Evolutionary conservation across 2,329 filamentous ascomycete species (phyloP).

Genomic region (Cryphonectria radicalis): DNA sequence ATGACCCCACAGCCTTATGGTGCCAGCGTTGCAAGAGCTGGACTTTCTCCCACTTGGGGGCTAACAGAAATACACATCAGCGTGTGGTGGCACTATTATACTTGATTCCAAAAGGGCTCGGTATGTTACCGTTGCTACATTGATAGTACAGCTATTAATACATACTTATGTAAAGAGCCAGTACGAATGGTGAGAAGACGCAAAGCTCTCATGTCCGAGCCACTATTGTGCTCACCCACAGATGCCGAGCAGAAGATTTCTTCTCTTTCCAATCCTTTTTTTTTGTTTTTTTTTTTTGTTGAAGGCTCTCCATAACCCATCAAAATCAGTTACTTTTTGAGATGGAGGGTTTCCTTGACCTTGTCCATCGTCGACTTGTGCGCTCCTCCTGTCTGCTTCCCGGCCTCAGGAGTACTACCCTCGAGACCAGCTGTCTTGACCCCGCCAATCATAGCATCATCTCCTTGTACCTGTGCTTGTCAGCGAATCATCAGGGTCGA

Average conservation of each 20-base stretch:
- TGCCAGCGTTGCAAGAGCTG: not conserved
- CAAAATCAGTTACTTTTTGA: conserved; percentile 15
- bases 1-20: not conserved
- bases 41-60: not conserved
- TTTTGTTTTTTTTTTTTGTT: not conserved
- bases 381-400: conserved; percentile 15
- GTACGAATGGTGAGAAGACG: not conserved
- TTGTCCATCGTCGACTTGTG: conserved; percentile 21
- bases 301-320: not conserved
- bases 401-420: conserved; percentile 12
- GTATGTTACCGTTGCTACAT: not conserved
- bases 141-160: not conserved
- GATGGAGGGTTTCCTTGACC: conserved; percentile 25
- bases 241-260: too few species aligned
- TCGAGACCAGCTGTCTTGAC: conserved; percentile 7
- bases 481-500: not conserved
- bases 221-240: not conserved
- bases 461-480: conserved; percentile 21
- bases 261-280: too few species aligned
- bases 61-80: not conserved
- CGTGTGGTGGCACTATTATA: not conserved
- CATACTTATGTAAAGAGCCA: not conserved
- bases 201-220: not conserved
- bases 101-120: not conserved
- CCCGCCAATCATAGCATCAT: conserved; percentile 21